Conservation (phyloP, 108 stramenopile species). For the Skeletonema costatum region DNA sequence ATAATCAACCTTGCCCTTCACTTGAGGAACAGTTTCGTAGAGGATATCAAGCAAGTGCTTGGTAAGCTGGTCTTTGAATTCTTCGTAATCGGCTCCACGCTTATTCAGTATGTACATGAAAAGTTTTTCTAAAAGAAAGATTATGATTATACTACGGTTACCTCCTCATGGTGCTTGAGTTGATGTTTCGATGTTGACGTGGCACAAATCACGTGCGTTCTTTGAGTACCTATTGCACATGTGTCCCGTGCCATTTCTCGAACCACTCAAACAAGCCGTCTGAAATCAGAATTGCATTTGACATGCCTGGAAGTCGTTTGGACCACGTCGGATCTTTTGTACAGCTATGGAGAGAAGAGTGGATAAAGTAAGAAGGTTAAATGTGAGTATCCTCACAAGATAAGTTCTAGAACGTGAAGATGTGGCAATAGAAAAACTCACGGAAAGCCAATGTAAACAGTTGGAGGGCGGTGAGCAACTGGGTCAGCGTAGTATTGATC, state of each 20-base stretch:
- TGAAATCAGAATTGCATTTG: slow-evolving; percentile 56
- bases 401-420: background rate
- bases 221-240: too few species aligned
- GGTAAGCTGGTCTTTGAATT: slow-evolving; percentile 51
- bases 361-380: too few species aligned
- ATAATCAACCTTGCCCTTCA: slow-evolving; percentile 49
- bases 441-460: slow-evolving; percentile 62
- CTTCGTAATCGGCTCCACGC: slow-evolving; percentile 55
- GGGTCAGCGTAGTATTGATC: slow-evolving; percentile 58
- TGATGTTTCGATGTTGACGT: too few species aligned
- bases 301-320: slow-evolving; percentile 47
- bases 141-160: too few species aligned
- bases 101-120: too few species aligned
- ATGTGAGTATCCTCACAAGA: background rate
- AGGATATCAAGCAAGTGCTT: slow-evolving; percentile 61
- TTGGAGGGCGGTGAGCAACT: slow-evolving; percentile 48
- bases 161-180: too few species aligned
- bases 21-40: slow-evolving; percentile 57
- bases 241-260: slow-evolving; percentile 39
- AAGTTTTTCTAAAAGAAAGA: too few species aligned
- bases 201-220: too few species aligned
- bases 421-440: background rate
- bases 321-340: slow-evolving; percentile 57
- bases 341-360: background rate
- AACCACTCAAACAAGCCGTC: slow-evolving; percentile 62